These are phyloP conservation scores for Prinsepia uniflora DNA, from an alignment of 306 rosid genomes.

Conservation along the genomic window DNA sequence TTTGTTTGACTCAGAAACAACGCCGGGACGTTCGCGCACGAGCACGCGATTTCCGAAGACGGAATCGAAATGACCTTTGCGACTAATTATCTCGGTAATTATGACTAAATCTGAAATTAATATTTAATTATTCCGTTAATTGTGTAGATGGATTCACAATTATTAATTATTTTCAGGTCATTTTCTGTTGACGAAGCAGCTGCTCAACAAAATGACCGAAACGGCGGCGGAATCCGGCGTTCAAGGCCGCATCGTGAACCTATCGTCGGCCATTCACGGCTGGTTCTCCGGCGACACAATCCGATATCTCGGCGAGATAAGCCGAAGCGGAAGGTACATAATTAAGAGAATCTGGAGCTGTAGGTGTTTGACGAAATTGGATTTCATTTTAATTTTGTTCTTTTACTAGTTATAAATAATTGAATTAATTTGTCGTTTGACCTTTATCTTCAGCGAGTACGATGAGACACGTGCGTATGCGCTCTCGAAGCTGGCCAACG, in stretches of 20 bases:
- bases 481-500: constrained; percentile 95
- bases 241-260: constrained; percentile 80
- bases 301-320: constrained; percentile 57
- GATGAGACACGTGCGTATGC: constrained; percentile 98
- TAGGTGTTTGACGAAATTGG: not conserved
- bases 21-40: constrained; percentile 81
- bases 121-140: not conserved
- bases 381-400: not conserved
- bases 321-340: constrained; percentile 41
- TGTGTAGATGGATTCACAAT: not conserved
- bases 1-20: constrained; percentile 48
- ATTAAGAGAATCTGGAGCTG: not conserved
- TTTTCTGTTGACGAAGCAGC: constrained; percentile 69
- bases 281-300: constrained; percentile 78
- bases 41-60: constrained; percentile 67
- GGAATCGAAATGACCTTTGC: constrained; percentile 95
- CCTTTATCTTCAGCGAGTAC: constrained; percentile 44
- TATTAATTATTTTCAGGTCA: constrained; percentile 48
- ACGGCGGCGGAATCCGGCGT: constrained; percentile 60
- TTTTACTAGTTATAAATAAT: not conserved
- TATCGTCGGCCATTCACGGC: constrained; percentile 65
- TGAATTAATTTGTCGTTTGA: constrained; percentile 6
- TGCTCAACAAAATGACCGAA: constrained; percentile 56
- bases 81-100: constrained; percentile 68
- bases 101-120: not conserved